Base-by-base conservation (phyloP, 257 asterid genomes). In the Lantana camara region DNA sequence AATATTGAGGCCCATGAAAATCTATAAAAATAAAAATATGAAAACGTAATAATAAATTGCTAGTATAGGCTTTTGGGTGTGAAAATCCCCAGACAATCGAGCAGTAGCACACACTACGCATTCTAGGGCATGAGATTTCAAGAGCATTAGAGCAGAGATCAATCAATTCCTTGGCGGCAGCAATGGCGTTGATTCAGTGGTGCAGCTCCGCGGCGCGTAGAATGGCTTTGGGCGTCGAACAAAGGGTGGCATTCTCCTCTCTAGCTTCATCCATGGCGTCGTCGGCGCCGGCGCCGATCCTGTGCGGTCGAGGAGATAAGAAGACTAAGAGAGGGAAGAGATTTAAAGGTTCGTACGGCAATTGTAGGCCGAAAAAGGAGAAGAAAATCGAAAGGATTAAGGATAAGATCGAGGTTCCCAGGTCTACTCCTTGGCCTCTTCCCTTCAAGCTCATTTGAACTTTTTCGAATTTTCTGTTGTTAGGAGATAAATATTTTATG, bases 351-450 rank as follows among this genome's bases (percentile, higher is more conserved):
- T 84, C 96, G 46, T 90, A 60, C 65, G 95, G 99, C 10, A 90
- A 84, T 46, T 30, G 69, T 27, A 82, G 96, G 59, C 96, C 96
- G 3, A 81, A 87, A 34, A 87, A 67, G 76, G 96, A 84, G 52
- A 84, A 90, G 85, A 63, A 75, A 73, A 78, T 84, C 7, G 91
- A 90, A 46, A 80, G 96, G 48, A 83, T 88, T 30, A 85, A 90
- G 86, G 94, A 91, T 71, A 86, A 77, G 76, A 64, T 82, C 38
- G 95, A 85, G 81, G 89, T 91, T 9, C 92, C 97, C 57, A 85
- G 90, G 85, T 88, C 99, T 64, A 85, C 97, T 64, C 95, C 95
- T 22, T 88, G 96, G 97, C 99, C 97, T 75, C 83, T 90, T 9
- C 89, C 97, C 74, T 87, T 93, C 86, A 93, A 85, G 75, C 89